phyloP scores from a whole-genome alignment of 208 protist species.

The Trypanosoma brucei region DNA sequence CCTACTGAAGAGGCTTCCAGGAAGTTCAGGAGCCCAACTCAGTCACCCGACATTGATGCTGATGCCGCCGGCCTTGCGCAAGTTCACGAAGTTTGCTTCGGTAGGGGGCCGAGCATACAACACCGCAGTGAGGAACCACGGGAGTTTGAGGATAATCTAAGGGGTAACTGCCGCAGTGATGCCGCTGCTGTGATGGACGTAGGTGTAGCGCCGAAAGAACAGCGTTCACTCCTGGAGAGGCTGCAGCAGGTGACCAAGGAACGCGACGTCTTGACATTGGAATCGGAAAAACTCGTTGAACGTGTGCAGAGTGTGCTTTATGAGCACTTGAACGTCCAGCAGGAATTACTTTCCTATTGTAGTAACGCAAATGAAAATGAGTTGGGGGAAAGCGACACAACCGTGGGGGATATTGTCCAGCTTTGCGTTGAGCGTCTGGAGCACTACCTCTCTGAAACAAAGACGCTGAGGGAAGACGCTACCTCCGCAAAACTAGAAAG shows the following conservation, averaged over 20 bases:
- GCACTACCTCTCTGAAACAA: neutral
- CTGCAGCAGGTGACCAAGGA: slow-evolving; percentile 5
- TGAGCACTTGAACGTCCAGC: slow-evolving; percentile 21
- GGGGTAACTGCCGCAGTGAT: neutral
- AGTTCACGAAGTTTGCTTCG: too few species aligned
- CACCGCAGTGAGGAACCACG: too few species aligned
- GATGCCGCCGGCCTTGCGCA: too few species aligned
- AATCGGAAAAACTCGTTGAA: slow-evolving; percentile 20
- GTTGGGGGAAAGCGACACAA: slow-evolving; percentile 3
- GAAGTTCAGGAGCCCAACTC: too few species aligned
- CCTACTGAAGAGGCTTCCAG: too few species aligned
- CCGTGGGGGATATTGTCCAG: slow-evolving; percentile 20
- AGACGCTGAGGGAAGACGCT: neutral
- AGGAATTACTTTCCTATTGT: slow-evolving; percentile 6
- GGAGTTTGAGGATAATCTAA: neutral
- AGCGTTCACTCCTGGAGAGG: neutral
- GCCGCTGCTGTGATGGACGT: neutral
- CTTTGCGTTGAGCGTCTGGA: slow-evolving; percentile 12
- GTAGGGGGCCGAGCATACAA: too few species aligned
- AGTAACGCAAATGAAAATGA: slow-evolving; percentile 1
- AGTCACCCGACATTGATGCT: too few species aligned
- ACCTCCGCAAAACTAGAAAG: neutral
- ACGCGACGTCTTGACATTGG: slow-evolving; percentile 14
- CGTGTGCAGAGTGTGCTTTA: slow-evolving; percentile 22
- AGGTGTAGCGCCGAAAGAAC: neutral